These are phyloP conservation scores for Gossypium gossypioides DNA, from an alignment of 441 rosid genomes.

Conservation along the genomic window DNA sequence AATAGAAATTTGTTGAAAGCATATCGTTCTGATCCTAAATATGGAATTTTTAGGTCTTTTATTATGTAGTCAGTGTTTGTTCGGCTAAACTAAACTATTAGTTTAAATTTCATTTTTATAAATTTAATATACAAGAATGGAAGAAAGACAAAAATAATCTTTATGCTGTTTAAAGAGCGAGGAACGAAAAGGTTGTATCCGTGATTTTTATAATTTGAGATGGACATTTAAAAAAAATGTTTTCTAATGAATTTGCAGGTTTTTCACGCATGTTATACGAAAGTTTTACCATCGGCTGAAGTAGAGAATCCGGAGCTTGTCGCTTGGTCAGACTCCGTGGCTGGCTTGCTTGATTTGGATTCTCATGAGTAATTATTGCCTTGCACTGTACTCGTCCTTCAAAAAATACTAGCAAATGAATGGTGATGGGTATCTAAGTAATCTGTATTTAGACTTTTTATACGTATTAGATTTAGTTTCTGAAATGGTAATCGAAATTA, in stretches of 20 bases:
- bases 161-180: not conserved
- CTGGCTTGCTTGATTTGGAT: conserved; percentile 70
- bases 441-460: not conserved
- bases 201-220: not conserved
- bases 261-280: conserved; percentile 72
- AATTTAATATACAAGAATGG: not conserved
- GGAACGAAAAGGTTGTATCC: not conserved
- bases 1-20: too few species aligned
- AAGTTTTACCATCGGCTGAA: conserved; percentile 76
- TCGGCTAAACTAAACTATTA: not conserved
- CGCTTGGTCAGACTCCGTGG: conserved; percentile 88
- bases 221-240: too few species aligned
- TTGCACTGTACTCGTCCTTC: not conserved
- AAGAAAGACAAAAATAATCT: not conserved
- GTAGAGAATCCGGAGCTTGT: conserved; percentile 86
- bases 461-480: not conserved
- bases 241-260: conserved; percentile 35
- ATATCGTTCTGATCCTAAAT: too few species aligned
- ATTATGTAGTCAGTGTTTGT: not conserved
- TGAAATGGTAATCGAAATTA: not conserved
- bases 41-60: too few species aligned
- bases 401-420: not conserved
- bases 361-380: conserved; percentile 62
- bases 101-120: not conserved
- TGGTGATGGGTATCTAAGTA: not conserved